Evolutionary conservation across 176 grass and related monocot species (phyloP), one percentile per base, ranked within the genome.

Genomic region (Calamus simplicifolius): DNA sequence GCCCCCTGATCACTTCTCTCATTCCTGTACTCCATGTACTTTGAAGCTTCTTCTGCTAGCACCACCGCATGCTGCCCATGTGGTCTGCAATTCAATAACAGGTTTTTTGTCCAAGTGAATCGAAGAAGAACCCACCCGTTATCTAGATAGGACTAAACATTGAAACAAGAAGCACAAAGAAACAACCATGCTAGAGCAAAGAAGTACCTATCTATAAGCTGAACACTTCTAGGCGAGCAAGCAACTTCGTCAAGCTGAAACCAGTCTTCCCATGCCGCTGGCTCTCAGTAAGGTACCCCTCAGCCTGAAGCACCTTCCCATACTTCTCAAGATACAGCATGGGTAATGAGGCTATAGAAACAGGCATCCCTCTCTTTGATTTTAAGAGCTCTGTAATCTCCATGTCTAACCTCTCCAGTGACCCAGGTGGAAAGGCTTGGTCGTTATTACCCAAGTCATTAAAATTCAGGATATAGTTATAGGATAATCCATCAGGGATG

Each of bases 271-370:
- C 86, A 38, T 88, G 87, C 6, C 92, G 75, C 55, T 97, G 87
- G 68, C 87, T 97, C 78, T 97, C 92, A 2, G 92, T 97, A 19
- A 97, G 80, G 38, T 97, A 97, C 0, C 92, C 92, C 16, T 97
- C 92, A 1, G 92, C 87, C 74, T 88, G 84, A 38, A 97, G 81
- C 1, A 68, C 73, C 62, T 88, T 90, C 5, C 92, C 92, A 25
- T 91, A 97, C 81, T 56, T 83, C 28, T 87, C 92, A 25, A 64
- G 68, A 50, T 97, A 97, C 26, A 97, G 59, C 13, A 80, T 88
- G 0, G 92, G 92, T 50, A 97, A 64, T 4, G 75, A 91, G 14
- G 87, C 92, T 23, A 97, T 97, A 6, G 92, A 91, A 73, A 97
- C 68, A 0, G 92, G 92, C 69, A 82, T 58, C 8, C 83, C 80